A percentile compares a stretch with the other conserved stretches of the same genome.
Evolutionary conservation across 2,329 filamentous ascomycete genomes (phyloP).

Genomic region (Penicillium brevicompactum): DNA sequence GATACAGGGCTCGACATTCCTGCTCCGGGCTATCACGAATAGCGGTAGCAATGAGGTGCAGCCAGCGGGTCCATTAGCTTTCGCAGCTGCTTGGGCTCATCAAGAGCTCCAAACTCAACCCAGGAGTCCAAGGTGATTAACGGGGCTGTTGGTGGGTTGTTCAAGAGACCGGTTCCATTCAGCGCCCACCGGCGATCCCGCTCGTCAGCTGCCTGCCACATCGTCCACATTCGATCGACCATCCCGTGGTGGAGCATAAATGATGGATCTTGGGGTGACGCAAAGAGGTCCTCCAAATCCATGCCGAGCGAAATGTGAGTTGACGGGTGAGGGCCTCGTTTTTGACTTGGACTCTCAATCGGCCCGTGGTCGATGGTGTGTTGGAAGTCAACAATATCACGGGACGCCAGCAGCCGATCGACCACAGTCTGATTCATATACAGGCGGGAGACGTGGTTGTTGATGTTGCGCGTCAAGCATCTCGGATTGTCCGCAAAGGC

Average conservation of each 20-base stretch:
- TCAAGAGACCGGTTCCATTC: constrained; percentile 15
- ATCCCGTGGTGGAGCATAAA: constrained; percentile 37
- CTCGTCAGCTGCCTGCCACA: constrained; percentile 27
- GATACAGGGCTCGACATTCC: too few relatives aligned
- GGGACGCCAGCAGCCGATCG: constrained; percentile 2
- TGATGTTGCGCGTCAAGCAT: constrained; percentile 9
- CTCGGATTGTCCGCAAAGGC: constrained; percentile 11
- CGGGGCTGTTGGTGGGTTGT: background rate
- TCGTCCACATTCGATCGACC: constrained; percentile 33
- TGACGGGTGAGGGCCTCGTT: background rate
- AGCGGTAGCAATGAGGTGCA: background rate
- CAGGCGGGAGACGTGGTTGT: background rate
- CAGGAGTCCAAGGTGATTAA: background rate
- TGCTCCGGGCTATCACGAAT: background rate
- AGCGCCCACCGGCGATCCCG: constrained; percentile 1
- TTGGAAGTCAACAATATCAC: constrained; percentile 4
- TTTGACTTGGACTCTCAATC: background rate
- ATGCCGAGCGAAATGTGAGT: constrained; percentile 2
- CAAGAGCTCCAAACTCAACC: background rate
- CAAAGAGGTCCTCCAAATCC: constrained; percentile 9
- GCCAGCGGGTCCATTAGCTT: background rate
- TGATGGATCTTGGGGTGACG: constrained; percentile 25
- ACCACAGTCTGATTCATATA: background rate
- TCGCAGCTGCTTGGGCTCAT: background rate
- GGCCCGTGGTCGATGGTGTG: constrained; percentile 1